Percentiles rank a stretch among this genome's conserved stretches.
Conservation (phyloP, 306 rosid genomes). For the Cucurbita ficifolia region DNA sequence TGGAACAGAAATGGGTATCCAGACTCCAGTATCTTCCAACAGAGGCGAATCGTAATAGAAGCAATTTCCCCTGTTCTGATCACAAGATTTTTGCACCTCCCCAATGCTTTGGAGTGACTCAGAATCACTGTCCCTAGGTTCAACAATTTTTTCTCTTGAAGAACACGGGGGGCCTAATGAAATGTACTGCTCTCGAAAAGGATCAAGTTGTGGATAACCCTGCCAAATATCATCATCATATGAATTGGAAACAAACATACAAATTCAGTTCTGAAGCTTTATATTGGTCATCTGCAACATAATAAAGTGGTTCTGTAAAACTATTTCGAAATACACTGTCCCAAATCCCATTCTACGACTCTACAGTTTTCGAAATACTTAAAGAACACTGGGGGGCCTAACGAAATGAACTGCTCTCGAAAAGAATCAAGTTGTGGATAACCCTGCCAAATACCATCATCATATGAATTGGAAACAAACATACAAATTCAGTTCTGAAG, state of each 20-base stretch:
- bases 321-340: neutral
- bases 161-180: neutral
- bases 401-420: neutral
- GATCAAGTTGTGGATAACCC: neutral
- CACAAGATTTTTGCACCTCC: conserved; percentile 19
- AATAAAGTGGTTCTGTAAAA: neutral
- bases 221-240: neutral
- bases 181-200: neutral
- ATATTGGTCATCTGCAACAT: neutral
- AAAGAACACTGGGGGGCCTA: neutral
- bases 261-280: neutral
- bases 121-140: conserved; percentile 16
- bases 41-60: conserved; percentile 64
- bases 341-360: neutral
- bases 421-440: neutral
- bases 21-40: conserved; percentile 74
- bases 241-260: neutral
- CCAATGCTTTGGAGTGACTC: conserved; percentile 11
- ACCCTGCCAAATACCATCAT: neutral
- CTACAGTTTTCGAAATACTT: neutral
- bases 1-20: conserved; percentile 98
- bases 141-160: neutral
- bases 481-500: neutral
- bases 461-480: neutral
- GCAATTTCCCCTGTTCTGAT: conserved; percentile 35